Percentiles rank a stretch among this genome's conserved stretches.
phyloP scores from a whole-genome alignment of 805 yeast genomes.

The Diddensiella transvaalensis region DNA sequence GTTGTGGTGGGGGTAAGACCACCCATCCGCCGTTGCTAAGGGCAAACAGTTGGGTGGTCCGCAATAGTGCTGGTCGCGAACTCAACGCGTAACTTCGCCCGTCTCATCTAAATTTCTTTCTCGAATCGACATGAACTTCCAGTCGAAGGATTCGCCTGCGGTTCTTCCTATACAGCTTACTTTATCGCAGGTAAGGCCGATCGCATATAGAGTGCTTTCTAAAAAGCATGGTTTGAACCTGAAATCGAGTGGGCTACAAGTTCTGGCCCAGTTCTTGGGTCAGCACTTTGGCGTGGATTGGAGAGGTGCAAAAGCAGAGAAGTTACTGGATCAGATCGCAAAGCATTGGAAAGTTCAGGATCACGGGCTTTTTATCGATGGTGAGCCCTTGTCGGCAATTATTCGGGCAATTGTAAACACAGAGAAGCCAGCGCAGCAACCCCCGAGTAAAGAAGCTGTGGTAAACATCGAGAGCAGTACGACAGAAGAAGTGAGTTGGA shows the following conservation, averaged over 20 bases:
- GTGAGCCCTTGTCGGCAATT: constrained; percentile 60
- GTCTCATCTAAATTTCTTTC: no score
- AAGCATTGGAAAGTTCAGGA: constrained; percentile 85
- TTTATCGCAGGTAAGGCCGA: constrained; percentile 81
- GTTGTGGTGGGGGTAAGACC: no score
- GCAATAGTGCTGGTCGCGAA: no score
- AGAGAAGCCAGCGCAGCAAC: background rate
- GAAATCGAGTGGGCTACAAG: constrained; percentile 76
- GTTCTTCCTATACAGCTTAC: constrained; percentile 73
- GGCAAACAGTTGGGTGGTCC: no score
- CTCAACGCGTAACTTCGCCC: background rate
- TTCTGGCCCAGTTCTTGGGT: constrained; percentile 73
- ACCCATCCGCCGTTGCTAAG: no score
- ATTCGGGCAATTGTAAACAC: constrained; percentile 50
- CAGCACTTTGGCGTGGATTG: constrained; percentile 79
- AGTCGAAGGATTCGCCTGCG: constrained; percentile 26
- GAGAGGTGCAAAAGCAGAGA: constrained; percentile 63
- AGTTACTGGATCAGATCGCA: constrained; percentile 73
- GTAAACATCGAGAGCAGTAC: background rate
- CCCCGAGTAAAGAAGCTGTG: background rate
- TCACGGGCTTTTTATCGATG: constrained; percentile 80
- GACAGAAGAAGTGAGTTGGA: constrained; percentile 44
- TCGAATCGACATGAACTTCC: background rate
- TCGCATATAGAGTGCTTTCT: constrained; percentile 85
- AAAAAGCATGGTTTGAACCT: constrained; percentile 90